Conservation (phyloP, 2,329 filamentous ascomycete genomes). For the Rutstroemia sp. region DNA sequence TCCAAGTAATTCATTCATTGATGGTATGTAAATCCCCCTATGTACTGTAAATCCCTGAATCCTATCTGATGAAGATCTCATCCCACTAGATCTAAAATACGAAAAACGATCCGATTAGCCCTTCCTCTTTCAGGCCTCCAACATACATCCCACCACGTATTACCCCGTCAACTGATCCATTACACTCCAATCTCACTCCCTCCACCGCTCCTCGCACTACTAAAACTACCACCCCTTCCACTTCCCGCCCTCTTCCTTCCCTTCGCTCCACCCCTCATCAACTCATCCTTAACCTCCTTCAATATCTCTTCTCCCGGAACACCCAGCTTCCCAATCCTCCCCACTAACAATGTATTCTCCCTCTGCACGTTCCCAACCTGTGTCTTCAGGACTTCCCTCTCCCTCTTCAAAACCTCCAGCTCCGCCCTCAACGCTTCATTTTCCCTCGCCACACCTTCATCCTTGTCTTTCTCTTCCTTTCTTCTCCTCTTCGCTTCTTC, state of each 20-base stretch:
- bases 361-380: slow-evolving; percentile 51
- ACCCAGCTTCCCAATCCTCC: slow-evolving; percentile 42
- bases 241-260: slow-evolving; percentile 19
- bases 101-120: too few species aligned
- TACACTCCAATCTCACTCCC: not conserved
- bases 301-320: slow-evolving; percentile 24
- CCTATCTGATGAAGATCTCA: too few species aligned
- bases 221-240: slow-evolving; percentile 14
- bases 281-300: slow-evolving; percentile 21
- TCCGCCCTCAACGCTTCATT: slow-evolving; percentile 42
- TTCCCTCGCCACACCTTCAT: slow-evolving; percentile 38
- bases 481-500: slow-evolving; percentile 56
- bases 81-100: not conserved
- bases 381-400: slow-evolving; percentile 46
- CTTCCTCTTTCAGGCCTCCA: too few species aligned
- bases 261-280: slow-evolving; percentile 8
- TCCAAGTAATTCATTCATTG: too few species aligned
- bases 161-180: not conserved
- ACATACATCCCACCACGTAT: not conserved
- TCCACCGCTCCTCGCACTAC: not conserved
- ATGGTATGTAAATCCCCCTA: too few species aligned
- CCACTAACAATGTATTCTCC: slow-evolving; percentile 52
- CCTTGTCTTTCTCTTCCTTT: slow-evolving; percentile 46
- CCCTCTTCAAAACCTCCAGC: slow-evolving; percentile 46
- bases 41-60: too few species aligned